Evolutionary conservation across 2,329 filamentous ascomycete genomes (phyloP), one percentile per base, ranked within the genome.

Genomic region (Coniochaeta sp.): DNA sequence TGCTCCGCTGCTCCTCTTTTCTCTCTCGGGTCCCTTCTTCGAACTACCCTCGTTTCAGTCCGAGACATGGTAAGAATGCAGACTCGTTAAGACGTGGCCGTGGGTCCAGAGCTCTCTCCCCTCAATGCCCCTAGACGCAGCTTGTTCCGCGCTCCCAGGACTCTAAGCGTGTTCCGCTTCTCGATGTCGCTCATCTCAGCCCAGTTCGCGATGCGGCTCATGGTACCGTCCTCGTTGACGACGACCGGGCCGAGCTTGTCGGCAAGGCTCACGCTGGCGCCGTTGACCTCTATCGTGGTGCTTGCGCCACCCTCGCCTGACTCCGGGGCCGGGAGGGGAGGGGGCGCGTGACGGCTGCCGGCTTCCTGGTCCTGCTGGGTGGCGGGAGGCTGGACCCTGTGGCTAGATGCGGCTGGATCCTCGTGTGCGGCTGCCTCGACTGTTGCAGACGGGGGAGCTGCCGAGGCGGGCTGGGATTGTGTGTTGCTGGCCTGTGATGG

Each of bases 171-270:
- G 67, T 85, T 89, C 69, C 82, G 74, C 70, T 78, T 80, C 77
- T 92, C 89, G 7, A 85, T 79, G 28, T 85, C 83, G 1, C 82
- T 81, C 89, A 92, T 91, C 64, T 86, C 76, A 9, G 76, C 78
- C 89, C 89, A 93, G 71, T 93, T 92, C 38, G 80, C 74, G 66
- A 93, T 89, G 36, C 89, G 81, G 60, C 85, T 86, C 65, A 91
- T 72, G 9, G 86, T 86, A 22, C 89, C 89, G 71, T 93, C 87
- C 62, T 79, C 76, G 71, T 91, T 89, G 59, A 92, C 85, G 1
- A 93, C 88, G 67, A 92, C 78, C 1, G 89, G 89, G 0, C 89
- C 89, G 26, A 92, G 76, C 62, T 84, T 80, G 68, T 90, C 87
- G 26, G 54, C 54, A 9, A 92, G 80, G 57, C 80, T 83, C 50